A percentile compares a stretch with the other conserved stretches of the same genome.
Evolutionary conservation across 2,329 filamentous ascomycete species (phyloP).

Genomic region (Monilinia polystroma): DNA sequence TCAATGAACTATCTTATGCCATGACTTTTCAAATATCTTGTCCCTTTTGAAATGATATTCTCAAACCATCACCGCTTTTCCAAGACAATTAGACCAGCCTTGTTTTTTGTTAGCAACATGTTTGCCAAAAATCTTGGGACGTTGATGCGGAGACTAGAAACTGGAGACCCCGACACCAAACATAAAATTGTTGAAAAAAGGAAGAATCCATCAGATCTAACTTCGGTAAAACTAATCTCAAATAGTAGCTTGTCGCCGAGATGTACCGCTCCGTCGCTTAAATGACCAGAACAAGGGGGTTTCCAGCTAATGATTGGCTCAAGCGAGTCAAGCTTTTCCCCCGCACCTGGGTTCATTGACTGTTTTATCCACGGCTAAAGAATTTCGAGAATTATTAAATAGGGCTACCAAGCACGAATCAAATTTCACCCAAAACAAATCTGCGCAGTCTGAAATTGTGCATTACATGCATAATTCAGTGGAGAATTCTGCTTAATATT

Average conservation of each 20-base stretch:
- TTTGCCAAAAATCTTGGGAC: neutral
- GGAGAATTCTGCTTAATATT: neutral
- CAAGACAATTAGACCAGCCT: neutral
- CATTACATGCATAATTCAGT: neutral
- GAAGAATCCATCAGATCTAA: neutral
- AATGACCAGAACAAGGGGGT: neutral
- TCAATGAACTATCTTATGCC: neutral
- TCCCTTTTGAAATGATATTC: neutral
- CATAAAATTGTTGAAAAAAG: neutral
- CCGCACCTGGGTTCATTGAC: neutral
- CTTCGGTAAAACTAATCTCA: neutral
- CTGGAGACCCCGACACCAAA: neutral
- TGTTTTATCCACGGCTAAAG: slow-evolving; percentile 17
- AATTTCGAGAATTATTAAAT: neutral
- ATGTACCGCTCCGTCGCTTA: slow-evolving; percentile 8
- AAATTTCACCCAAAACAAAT: slow-evolving; percentile 5
- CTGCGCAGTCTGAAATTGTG: neutral
- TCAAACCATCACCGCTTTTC: neutral
- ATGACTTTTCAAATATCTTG: neutral
- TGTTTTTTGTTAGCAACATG: neutral
- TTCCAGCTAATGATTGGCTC: slow-evolving; percentile 5
- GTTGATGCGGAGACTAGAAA: neutral
- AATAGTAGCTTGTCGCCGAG: neutral
- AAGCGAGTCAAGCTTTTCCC: slow-evolving; percentile 11
- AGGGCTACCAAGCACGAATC: neutral